Evolutionary conservation across 768 basidiomycete species (phyloP).

Genomic region (Xanthoconium purpureum): DNA sequence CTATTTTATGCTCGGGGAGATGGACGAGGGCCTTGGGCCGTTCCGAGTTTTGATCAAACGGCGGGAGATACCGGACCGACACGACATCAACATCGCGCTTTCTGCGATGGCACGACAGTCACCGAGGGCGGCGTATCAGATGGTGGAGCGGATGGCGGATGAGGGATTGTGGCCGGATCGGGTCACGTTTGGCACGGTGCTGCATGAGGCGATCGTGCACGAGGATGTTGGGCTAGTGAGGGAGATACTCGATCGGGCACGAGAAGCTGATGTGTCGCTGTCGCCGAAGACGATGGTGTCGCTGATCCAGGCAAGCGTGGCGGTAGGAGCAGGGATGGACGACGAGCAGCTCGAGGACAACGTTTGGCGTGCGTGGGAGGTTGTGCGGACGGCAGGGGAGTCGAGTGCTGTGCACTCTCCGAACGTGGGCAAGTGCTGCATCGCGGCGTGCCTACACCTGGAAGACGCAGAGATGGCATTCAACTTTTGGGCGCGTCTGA

Average conservation of each 20-base stretch:
- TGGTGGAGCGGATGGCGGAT: slow-evolving; percentile 51
- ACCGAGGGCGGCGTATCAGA: slow-evolving; percentile 42
- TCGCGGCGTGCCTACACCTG: slow-evolving; percentile 47
- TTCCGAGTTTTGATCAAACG: slow-evolving; percentile 47
- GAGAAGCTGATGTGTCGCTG: slow-evolving; percentile 36
- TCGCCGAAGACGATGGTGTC: slow-evolving; percentile 48
- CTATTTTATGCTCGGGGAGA: slow-evolving; percentile 53
- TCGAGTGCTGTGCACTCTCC: slow-evolving; percentile 39
- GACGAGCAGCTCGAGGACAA: slow-evolving; percentile 30
- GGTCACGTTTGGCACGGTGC: slow-evolving; percentile 57
- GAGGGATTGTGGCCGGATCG: slow-evolving; percentile 49
- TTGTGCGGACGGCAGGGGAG: slow-evolving; percentile 40
- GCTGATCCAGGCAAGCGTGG: slow-evolving; percentile 44
- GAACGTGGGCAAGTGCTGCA: slow-evolving; percentile 50
- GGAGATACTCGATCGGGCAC: slow-evolving; percentile 41
- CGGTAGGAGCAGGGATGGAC: slow-evolving; percentile 23
- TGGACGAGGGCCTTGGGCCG: slow-evolving; percentile 44
- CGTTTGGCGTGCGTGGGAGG: slow-evolving; percentile 40
- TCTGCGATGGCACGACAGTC: slow-evolving; percentile 49
- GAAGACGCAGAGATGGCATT: slow-evolving; percentile 52
- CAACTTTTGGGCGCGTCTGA: slow-evolving; percentile 54
- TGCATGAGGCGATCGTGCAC: slow-evolving; percentile 53
- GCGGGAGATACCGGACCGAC: slow-evolving; percentile 53
- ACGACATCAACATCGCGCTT: slow-evolving; percentile 66
- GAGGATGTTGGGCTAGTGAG: slow-evolving; percentile 43